Evolutionary conservation across 805 yeast genomes (phyloP), one percentile per base, ranked within the genome.

Genomic region (Myxozyma neotropica): DNA sequence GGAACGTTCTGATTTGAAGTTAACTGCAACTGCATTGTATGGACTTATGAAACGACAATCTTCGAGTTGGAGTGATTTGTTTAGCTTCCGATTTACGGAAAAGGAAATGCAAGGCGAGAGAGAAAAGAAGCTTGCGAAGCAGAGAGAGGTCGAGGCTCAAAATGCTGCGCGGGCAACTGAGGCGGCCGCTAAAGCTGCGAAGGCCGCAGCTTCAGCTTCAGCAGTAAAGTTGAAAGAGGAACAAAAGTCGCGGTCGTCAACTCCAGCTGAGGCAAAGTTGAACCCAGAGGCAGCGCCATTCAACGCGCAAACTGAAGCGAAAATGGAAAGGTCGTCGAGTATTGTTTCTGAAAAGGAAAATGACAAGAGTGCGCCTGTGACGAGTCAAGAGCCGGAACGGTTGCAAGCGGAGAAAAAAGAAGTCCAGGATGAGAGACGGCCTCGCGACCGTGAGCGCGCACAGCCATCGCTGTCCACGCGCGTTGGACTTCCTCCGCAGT

Each of bases 1-100:
- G 63, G 70, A 74, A 2, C 80, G 97, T 64, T 92, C 88, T 55
- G 98, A 92, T 72, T 79, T 92, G 67, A 87, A 83, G 68, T 75
- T 92, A 36, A 86, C 96, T 1, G 84, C 90, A 0, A 83, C 70
- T 6, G 71, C 74, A 15, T 45, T 72, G 45, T 44, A 57, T 43
- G 73, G 73, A 3, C 65, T 68, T 31, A 49, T 72, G 55, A 68
- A 59, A 27, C 58, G 66, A n/a, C 58, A 66, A 26, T 58, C 68
- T 13, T 26, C 56, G 5, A 52, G 53, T 24, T 72, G 74, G 74
- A 58, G 67, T 12, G 69, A 62, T 15, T 15, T 47, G 21, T 21
- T 26, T 17, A 42, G 15, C 1, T 51, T 55, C 44, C 38, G 53
- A 33, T 21, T 35, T 13, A 57, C 61, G 2, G 64, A 57, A 35